These are phyloP conservation scores for Russula dissimulans DNA, from an alignment of 768 basidiomycete species.

Conservation along the genomic window DNA sequence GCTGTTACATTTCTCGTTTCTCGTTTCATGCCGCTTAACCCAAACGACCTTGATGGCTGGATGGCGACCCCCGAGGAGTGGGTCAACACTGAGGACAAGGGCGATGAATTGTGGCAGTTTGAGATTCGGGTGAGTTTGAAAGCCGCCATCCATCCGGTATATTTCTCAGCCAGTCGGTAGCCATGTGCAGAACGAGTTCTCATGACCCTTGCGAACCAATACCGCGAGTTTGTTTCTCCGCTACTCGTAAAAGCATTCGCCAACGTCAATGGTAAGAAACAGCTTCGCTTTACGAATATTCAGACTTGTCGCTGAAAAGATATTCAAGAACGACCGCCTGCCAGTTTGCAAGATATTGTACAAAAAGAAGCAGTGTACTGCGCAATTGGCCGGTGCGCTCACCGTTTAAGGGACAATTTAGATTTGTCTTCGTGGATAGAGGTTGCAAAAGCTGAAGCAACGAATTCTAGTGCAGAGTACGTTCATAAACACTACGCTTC, in stretches of 20 bases:
- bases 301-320: neutral
- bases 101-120: constrained; percentile 88
- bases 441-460: constrained; percentile 47
- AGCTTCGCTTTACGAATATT: neutral
- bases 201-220: constrained; percentile 66
- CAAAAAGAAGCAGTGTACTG: constrained; percentile 86
- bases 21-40: constrained; percentile 76
- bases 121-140: constrained; percentile 61
- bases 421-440: constrained; percentile 66
- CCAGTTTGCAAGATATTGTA: constrained; percentile 50
- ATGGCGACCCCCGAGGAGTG: constrained; percentile 89
- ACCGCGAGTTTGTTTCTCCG: constrained; percentile 58
- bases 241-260: constrained; percentile 53
- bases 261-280: constrained; percentile 45
- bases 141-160: constrained; percentile 21
- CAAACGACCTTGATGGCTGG: constrained; percentile 77
- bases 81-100: constrained; percentile 82
- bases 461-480: constrained; percentile 50
- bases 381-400: constrained; percentile 76
- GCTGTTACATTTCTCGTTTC: constrained; percentile 71
- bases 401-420: constrained; percentile 49
- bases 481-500: constrained; percentile 16
- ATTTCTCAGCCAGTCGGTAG: constrained; percentile 32
- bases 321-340: constrained; percentile 34
- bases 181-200: constrained; percentile 91